Evolutionary conservation across 306 rosid genomes (phyloP).

Genomic region (Astragalus glycyphyllos): DNA sequence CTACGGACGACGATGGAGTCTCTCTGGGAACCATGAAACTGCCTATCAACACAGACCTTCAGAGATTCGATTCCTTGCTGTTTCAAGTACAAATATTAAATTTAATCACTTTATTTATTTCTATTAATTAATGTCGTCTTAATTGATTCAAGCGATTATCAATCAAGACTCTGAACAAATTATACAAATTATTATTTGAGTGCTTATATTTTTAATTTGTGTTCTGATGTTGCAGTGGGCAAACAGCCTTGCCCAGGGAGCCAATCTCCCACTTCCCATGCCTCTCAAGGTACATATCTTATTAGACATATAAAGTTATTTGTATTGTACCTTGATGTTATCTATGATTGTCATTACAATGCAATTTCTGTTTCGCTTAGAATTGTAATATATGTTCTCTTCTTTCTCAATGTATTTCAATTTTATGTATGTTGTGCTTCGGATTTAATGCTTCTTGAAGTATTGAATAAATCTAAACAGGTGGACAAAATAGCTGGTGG

Average conservation of each 20-base stretch:
- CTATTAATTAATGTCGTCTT: neutral
- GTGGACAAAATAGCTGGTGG: conserved; percentile 90
- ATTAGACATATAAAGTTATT: neutral
- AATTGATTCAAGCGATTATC: neutral
- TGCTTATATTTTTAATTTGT: no score
- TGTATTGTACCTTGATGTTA: no score
- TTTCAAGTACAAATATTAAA: conserved; percentile 62
- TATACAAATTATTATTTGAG: neutral
- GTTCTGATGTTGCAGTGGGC: conserved; percentile 76
- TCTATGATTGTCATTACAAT: no score
- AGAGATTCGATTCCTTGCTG: conserved; percentile 69
- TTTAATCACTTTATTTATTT: neutral
- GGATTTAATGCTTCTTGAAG: conserved; percentile 18
- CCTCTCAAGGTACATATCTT: conserved; percentile 73
- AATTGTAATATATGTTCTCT: neutral
- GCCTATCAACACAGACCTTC: conserved; percentile 64
- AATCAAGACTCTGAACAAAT: neutral
- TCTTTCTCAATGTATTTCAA: conserved; percentile 19
- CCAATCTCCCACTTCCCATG: conserved; percentile 80
- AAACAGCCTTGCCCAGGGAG: conserved; percentile 93
- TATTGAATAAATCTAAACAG: conserved; percentile 43
- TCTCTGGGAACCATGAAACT: conserved; percentile 87
- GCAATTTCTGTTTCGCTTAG: no score
- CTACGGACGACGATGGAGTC: conserved; percentile 61
- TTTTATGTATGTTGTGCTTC: neutral